Conservation (phyloP, 495 filamentous ascomycete genomes). For the Aspergillus wentii region DNA sequence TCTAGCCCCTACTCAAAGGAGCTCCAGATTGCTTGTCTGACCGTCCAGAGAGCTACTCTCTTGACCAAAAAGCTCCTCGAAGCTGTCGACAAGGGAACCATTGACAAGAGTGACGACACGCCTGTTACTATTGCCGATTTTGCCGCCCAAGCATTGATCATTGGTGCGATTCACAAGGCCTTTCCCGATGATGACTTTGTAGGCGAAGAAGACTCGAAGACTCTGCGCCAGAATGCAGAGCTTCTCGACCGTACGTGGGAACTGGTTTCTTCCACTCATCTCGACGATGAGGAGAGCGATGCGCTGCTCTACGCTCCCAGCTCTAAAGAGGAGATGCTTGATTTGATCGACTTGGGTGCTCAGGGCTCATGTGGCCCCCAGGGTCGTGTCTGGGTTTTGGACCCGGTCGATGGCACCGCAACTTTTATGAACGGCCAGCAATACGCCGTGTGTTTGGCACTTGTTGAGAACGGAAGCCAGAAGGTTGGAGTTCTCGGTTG, state of each 20-base stretch:
- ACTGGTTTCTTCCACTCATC: slow-evolving; percentile 33
- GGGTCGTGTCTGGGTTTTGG: slow-evolving; percentile 57
- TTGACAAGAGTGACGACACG: slow-evolving; percentile 55
- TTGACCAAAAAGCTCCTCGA: slow-evolving; percentile 47
- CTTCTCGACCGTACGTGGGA: slow-evolving; percentile 51
- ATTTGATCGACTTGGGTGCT: slow-evolving; percentile 58
- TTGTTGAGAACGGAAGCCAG: slow-evolving; percentile 44
- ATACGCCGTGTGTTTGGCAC: slow-evolving; percentile 58
- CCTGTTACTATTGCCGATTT: slow-evolving; percentile 68
- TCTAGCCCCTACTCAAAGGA: slow-evolving; percentile 38
- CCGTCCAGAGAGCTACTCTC: slow-evolving; percentile 50
- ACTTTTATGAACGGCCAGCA: slow-evolving; percentile 59
- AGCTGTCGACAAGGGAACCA: slow-evolving; percentile 38
- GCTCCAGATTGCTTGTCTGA: slow-evolving; percentile 42
- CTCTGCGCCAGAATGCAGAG: slow-evolving; percentile 41
- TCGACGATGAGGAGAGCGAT: slow-evolving; percentile 36
- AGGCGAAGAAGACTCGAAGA: slow-evolving; percentile 56
- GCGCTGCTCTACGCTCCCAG: slow-evolving; percentile 34
- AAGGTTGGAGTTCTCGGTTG: slow-evolving; percentile 51
- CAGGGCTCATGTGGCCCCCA: slow-evolving; percentile 32
- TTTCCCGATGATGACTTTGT: slow-evolving; percentile 58
- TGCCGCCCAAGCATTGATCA: slow-evolving; percentile 59
- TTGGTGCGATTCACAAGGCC: slow-evolving; percentile 43
- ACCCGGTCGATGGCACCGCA: slow-evolving; percentile 69
- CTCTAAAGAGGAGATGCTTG: slow-evolving; percentile 51